Evolutionary conservation across 257 asterid species (phyloP), one percentile per base, ranked within the genome.

Genomic region (Nicotiana sylvestris): DNA sequence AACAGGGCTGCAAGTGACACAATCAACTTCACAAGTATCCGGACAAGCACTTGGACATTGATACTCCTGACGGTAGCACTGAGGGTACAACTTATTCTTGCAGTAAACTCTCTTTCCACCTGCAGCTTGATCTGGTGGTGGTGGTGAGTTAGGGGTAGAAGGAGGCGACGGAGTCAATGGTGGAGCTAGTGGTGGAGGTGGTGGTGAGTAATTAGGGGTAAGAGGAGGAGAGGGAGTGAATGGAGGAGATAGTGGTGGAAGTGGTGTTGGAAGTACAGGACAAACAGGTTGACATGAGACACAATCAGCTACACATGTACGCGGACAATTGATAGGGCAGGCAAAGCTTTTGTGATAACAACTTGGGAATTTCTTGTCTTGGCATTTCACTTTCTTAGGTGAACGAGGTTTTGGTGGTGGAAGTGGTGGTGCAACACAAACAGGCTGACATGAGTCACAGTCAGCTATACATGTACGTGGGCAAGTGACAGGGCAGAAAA

Each of bases 1-100:
- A 53, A 88, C 91, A 13, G 97, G 94, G 72, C 93, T 89, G 88
- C 97, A 92, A 72, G 86, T 87, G 86, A 82, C 89, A 80, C 97
- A 92, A 72, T 92, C 94, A 58, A 89, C 89, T 85, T 86, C 91
- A 67, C 96, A 92, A 8, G 72, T 66, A 76, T 81, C 82, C 0
- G 93, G 94, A 55, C 96, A 92, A 78, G 83, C 88, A 79, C 83
- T 85, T 0, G 95, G 93, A 68, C 97, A 92, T 46, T 58, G 84
- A 46, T 85, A 87, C 88, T 91, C 89, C 82, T 53, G 62, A 62
- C 51, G 74, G 77, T 82, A 84, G 66, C 93, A 91, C 58, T 76
- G 61, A 2, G 88, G 76, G 86, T 80, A 91, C 3, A 66, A 9
- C 62, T 43, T 88, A 83, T 87, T 90, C 87, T 65, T 88, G 89